A percentile compares a stretch with the other conserved stretches of the same genome.
These are phyloP conservation scores for Quercus berberidifolia DNA, from an alignment of 306 rosid genomes.

Conservation along the genomic window DNA sequence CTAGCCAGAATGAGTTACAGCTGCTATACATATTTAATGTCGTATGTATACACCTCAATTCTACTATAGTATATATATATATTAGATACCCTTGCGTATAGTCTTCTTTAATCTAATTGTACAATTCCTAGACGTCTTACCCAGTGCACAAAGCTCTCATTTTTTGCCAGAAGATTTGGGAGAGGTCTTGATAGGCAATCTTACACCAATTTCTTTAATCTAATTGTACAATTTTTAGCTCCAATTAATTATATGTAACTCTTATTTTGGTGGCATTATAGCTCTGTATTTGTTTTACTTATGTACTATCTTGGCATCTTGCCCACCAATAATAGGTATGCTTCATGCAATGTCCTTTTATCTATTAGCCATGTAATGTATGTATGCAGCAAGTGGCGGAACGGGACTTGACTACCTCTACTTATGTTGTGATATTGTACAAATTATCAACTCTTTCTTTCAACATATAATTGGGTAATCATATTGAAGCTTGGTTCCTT, in stretches of 20 bases:
- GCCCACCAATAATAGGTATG: background rate
- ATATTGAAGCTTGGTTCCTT: background rate
- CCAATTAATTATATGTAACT: too few relatives aligned
- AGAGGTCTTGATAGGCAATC: too few relatives aligned
- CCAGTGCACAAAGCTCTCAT: too few relatives aligned
- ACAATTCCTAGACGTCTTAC: too few relatives aligned
- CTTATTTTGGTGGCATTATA: background rate
- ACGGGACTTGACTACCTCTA: background rate
- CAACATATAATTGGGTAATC: background rate
- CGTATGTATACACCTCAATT: background rate
- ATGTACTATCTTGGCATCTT: background rate
- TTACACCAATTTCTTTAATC: background rate
- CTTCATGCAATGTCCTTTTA: background rate
- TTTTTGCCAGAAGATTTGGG: too few relatives aligned
- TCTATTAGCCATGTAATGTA: too few relatives aligned
- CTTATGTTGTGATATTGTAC: background rate
- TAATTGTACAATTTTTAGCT: background rate
- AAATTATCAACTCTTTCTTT: background rate
- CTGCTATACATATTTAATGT: background rate
- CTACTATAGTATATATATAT: background rate
- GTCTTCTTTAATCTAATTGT: background rate
- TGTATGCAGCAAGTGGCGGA: too few relatives aligned
- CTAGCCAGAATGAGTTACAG: background rate
- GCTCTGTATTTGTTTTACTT: background rate
- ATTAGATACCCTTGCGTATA: background rate